Conservation (phyloP, 2,329 filamentous ascomycete genomes). For the Colletotrichum agaves region DNA sequence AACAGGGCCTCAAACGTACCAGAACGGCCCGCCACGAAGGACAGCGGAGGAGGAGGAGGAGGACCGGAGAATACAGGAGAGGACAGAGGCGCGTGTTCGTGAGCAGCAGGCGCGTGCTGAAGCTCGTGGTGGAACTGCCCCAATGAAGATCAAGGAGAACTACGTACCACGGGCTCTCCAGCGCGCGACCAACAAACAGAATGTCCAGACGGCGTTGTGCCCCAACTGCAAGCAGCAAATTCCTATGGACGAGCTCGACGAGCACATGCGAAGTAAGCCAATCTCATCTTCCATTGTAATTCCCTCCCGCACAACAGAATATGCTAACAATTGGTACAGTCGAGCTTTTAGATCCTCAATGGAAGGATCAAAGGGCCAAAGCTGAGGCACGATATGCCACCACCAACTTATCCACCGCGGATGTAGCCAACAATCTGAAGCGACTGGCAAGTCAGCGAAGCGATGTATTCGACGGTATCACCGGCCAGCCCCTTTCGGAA, state of each 20-base stretch:
- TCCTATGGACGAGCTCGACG: conserved; percentile 85
- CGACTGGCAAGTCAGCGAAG: conserved; percentile 89
- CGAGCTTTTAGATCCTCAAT: conserved; percentile 90
- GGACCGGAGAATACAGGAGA: conserved; percentile 70
- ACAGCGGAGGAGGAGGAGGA: conserved; percentile 70
- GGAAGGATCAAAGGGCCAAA: conserved; percentile 96
- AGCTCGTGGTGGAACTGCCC: conserved; percentile 72
- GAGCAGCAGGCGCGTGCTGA: conserved; percentile 84
- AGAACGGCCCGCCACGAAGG: conserved; percentile 46
- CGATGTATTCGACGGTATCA: conserved; percentile 84
- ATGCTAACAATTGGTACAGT: conserved; percentile 64
- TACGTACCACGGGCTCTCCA: conserved; percentile 88
- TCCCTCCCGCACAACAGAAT: background rate
- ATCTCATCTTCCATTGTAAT: background rate
- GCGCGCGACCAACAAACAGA: conserved; percentile 73
- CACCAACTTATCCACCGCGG: conserved; percentile 85
- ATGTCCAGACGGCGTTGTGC: conserved; percentile 78
- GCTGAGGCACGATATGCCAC: conserved; percentile 85
- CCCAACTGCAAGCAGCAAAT: conserved; percentile 95
- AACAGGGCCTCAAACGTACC: conserved; percentile 35
- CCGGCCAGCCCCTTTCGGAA: conserved; percentile 74
- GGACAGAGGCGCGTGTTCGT: conserved; percentile 68
- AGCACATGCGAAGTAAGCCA: conserved; percentile 85
- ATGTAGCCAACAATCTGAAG: conserved; percentile 95
- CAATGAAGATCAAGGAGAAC: conserved; percentile 93